phyloP scores from a whole-genome alignment of 306 rosid genomes.

The Rubus idaeus region DNA sequence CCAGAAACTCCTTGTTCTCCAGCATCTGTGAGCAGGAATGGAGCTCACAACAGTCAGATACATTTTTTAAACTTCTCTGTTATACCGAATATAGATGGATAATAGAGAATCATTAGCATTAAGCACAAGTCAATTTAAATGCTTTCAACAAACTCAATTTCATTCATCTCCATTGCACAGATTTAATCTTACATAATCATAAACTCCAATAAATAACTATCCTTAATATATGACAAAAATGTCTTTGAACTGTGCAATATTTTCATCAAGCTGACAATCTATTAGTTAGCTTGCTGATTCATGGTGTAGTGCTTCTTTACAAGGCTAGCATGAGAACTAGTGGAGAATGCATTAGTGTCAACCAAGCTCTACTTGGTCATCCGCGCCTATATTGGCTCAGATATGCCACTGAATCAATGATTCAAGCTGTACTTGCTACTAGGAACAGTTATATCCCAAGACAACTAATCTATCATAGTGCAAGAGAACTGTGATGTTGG shows the following conservation, averaged over 20 bases:
- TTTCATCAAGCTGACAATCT: background rate
- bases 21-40: conserved; percentile 47
- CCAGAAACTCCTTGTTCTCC: conserved; percentile 37
- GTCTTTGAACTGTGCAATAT: background rate
- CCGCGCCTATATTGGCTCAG: background rate
- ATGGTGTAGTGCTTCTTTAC: background rate
- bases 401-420: background rate
- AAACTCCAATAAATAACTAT: background rate
- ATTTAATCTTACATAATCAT: background rate
- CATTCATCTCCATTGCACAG: too few species aligned
- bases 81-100: background rate
- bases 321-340: background rate
- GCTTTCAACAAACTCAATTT: background rate
- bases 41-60: background rate
- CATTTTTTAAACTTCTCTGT: background rate
- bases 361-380: background rate
- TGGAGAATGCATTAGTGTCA: background rate
- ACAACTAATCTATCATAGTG: background rate
- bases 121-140: background rate
- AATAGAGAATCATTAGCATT: background rate
- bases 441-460: background rate
- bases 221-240: background rate
- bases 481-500: background rate
- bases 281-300: background rate
- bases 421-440: background rate